Conservation (phyloP, 2,329 filamentous ascomycete species). For the Sporothrix pseudoabietina region DNA sequence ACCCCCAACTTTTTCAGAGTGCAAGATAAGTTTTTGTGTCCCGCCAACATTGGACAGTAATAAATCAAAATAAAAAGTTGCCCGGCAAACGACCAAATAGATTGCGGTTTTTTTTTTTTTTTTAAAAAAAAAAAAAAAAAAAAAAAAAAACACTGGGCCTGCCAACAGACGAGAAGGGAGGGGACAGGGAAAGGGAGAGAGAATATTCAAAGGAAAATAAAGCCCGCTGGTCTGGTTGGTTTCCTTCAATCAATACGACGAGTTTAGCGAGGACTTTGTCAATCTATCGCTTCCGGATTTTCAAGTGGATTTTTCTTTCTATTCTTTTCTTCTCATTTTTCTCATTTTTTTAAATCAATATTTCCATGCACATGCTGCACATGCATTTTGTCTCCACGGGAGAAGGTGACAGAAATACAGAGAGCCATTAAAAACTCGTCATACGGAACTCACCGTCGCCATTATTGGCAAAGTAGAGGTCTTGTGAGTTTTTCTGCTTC, state of each 20-base stretch:
- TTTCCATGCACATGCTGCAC: neutral
- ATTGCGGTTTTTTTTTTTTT: neutral
- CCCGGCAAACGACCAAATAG: neutral
- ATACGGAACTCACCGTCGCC: slow-evolving; percentile 1
- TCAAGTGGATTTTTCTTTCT: neutral
- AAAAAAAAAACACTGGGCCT: neutral
- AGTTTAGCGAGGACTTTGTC: neutral
- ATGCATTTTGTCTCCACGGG: neutral
- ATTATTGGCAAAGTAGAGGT: neutral
- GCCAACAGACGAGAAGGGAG: neutral
- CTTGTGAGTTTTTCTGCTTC: neutral
- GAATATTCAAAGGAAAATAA: neutral
- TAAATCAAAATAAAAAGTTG: neutral
- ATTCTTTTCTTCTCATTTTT: neutral
- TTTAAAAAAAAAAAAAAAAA: too few species aligned
- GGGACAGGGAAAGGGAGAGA: neutral
- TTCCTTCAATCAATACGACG: neutral
- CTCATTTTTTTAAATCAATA: neutral
- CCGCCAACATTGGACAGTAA: neutral
- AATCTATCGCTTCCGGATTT: neutral
- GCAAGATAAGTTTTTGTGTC: neutral
- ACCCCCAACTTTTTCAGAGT: neutral
- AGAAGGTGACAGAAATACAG: neutral
- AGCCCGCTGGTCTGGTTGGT: neutral
- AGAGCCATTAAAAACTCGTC: neutral